Percentiles rank a stretch among this genome's conserved stretches.
Conservation (phyloP, 257 asterid species). For the Lycium barbarum region DNA sequence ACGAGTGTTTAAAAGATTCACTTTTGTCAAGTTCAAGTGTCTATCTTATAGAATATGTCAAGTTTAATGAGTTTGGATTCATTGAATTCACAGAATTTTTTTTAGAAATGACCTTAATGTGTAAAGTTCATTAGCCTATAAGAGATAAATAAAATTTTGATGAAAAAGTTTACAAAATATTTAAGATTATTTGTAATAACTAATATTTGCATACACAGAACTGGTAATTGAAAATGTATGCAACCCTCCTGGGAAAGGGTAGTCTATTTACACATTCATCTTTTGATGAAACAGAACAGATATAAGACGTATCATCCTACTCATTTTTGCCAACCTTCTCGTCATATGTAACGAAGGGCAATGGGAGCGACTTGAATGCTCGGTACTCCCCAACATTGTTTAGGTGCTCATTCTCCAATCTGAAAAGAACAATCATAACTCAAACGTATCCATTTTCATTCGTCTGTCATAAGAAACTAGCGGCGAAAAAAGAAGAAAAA, state of each 20-base stretch:
- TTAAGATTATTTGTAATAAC: too few species aligned
- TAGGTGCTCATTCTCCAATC: conserved; percentile 79
- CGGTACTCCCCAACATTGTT: conserved; percentile 75
- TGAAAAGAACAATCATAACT: conserved; percentile 29
- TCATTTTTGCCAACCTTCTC: conserved; percentile 48
- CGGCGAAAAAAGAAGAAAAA: not conserved
- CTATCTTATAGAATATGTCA: too few species aligned
- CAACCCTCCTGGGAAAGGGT: not conserved
- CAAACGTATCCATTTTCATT: not conserved
- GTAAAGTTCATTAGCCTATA: too few species aligned
- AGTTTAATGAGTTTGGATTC: too few species aligned
- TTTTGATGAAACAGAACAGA: not conserved
- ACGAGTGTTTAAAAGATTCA: too few species aligned
- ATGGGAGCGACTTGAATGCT: conserved; percentile 74
- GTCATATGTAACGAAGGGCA: conserved; percentile 57
- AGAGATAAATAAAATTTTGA: too few species aligned
- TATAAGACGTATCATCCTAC: not conserved
- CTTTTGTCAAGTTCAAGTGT: too few species aligned
- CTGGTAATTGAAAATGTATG: not conserved
- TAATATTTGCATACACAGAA: too few species aligned
- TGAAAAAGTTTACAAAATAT: too few species aligned
- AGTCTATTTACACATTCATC: not conserved
- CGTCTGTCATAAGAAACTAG: not conserved
- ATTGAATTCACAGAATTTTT: too few species aligned
- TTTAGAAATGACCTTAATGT: too few species aligned